Percentiles rank a stretch among this genome's conserved stretches.
Evolutionary conservation across 2,329 filamentous ascomycete genomes (phyloP).

Genomic region (Ophiognomonia clavigignenti-juglandacearum): DNA sequence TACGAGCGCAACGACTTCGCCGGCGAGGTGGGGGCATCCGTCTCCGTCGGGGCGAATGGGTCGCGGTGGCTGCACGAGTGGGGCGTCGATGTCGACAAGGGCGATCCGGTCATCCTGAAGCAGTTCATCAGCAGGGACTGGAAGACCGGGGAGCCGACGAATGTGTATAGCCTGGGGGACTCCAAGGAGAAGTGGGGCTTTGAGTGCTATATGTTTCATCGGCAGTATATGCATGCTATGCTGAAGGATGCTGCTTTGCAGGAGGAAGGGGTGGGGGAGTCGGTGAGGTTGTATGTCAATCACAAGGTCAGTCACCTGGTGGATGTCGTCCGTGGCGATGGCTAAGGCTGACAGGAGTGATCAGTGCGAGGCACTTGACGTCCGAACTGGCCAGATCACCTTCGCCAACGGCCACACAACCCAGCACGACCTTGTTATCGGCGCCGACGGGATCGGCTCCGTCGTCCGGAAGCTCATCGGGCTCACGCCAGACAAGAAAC

Average conservation of each 20-base stretch:
- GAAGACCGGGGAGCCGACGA: slow-evolving; percentile 62
- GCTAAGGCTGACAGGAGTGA: background rate
- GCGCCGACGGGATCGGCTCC: slow-evolving; percentile 65
- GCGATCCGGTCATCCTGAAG: slow-evolving; percentile 59
- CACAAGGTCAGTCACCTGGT: slow-evolving; percentile 36
- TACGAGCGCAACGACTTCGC: slow-evolving; percentile 64
- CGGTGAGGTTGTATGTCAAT: slow-evolving; percentile 46
- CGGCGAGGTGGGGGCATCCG: slow-evolving; percentile 63
- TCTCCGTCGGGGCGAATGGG: slow-evolving; percentile 66
- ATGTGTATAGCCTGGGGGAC: slow-evolving; percentile 58
- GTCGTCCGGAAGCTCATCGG: slow-evolving; percentile 59
- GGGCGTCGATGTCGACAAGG: slow-evolving; percentile 58
- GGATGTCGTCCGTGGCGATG: background rate
- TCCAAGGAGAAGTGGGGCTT: slow-evolving; percentile 63
- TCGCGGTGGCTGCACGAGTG: slow-evolving; percentile 66
- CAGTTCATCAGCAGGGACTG: slow-evolving; percentile 67
- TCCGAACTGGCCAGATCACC: slow-evolving; percentile 41
- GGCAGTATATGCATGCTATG: slow-evolving; percentile 41
- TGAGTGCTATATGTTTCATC: slow-evolving; percentile 58
- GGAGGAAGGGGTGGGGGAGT: slow-evolving; percentile 9
- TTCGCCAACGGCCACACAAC: slow-evolving; percentile 48
- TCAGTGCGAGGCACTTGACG: slow-evolving; percentile 46
- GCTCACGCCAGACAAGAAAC: slow-evolving; percentile 54
- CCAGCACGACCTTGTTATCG: slow-evolving; percentile 56
- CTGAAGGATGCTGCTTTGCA: slow-evolving; percentile 25